phyloP scores from a whole-genome alignment of 352 stramenopile species.

The Aphanomyces euteiches region DNA sequence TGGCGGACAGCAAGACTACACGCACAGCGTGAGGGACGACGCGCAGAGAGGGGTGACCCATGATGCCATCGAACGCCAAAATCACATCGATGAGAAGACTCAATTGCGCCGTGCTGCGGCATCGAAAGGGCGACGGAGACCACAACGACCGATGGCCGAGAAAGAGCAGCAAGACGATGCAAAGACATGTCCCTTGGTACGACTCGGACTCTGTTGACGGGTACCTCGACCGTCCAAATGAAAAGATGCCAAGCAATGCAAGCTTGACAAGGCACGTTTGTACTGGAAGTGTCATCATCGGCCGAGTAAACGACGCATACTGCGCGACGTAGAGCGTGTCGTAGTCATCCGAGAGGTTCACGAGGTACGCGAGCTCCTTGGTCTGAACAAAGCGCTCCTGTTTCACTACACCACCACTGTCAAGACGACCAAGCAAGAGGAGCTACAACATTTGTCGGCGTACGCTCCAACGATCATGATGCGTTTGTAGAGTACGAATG shows the following conservation, averaged over 20 bases:
- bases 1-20: conserved; percentile 51
- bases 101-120: conserved; percentile 40
- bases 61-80: background rate
- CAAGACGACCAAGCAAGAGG: background rate
- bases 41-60: background rate
- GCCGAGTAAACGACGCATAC: conserved; percentile 45
- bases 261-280: conserved; percentile 50
- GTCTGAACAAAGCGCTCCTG: conserved; percentile 50
- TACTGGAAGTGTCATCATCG: conserved; percentile 37
- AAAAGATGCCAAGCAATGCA: conserved; percentile 46
- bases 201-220: conserved; percentile 45
- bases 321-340: conserved; percentile 54
- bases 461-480: conserved; percentile 31
- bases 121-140: conserved; percentile 40
- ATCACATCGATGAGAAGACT: conserved; percentile 31
- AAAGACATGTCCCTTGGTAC: conserved; percentile 50
- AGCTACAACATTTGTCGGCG: background rate
- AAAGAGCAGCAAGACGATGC: conserved; percentile 35
- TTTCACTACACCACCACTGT: conserved; percentile 17
- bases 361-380: conserved; percentile 56
- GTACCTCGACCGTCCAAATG: conserved; percentile 44
- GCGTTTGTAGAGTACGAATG: conserved; percentile 37
- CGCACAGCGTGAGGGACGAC: background rate
- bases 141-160: conserved; percentile 2
- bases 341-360: conserved; percentile 55